Conservation (phyloP, 352 stramenopile species). For the Saprolegnia diclina region DNA sequence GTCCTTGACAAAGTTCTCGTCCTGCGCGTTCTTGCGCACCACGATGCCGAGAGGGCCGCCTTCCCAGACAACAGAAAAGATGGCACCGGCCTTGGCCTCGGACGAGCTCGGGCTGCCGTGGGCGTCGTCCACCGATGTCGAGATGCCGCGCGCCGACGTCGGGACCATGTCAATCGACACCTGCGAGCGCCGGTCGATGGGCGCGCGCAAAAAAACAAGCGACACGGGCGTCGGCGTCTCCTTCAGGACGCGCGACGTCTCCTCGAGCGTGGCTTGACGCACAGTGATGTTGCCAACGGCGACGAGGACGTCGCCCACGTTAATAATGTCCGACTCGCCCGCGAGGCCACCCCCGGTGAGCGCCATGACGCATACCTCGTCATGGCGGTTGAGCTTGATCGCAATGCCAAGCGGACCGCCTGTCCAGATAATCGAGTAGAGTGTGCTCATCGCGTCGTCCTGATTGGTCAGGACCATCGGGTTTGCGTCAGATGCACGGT, state of each 20-base stretch:
- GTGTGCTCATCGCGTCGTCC: constrained; percentile 11
- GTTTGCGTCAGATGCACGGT: not conserved
- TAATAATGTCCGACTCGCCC: constrained; percentile 25
- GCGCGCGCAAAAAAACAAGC: constrained; percentile 19
- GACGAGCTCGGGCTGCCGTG: not conserved
- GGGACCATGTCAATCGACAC: not conserved
- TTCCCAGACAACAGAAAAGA: constrained; percentile 27
- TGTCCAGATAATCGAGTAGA: constrained; percentile 73
- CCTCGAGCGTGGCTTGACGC: constrained; percentile 10
- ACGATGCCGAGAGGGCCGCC: constrained; percentile 27
- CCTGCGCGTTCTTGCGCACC: constrained; percentile 21
- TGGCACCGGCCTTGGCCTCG: not conserved
- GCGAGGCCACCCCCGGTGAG: constrained; percentile 26
- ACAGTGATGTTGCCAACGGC: constrained; percentile 15
- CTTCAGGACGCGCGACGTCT: constrained; percentile 20
- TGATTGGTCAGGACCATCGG: no score
- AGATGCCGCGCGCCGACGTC: not conserved
- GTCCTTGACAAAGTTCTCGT: constrained; percentile 24
- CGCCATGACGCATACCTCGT: constrained; percentile 25
- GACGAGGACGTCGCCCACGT: constrained; percentile 22
- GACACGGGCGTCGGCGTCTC: constrained; percentile 23
- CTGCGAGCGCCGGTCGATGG: not conserved
- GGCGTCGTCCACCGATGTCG: not conserved
- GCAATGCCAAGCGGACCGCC: constrained; percentile 74
- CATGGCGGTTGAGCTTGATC: constrained; percentile 44